A percentile compares a stretch with the other conserved stretches of the same genome.
phyloP scores from a whole-genome alignment of 2,329 filamentous ascomycete species.

The Colletotrichum costaricense region DNA sequence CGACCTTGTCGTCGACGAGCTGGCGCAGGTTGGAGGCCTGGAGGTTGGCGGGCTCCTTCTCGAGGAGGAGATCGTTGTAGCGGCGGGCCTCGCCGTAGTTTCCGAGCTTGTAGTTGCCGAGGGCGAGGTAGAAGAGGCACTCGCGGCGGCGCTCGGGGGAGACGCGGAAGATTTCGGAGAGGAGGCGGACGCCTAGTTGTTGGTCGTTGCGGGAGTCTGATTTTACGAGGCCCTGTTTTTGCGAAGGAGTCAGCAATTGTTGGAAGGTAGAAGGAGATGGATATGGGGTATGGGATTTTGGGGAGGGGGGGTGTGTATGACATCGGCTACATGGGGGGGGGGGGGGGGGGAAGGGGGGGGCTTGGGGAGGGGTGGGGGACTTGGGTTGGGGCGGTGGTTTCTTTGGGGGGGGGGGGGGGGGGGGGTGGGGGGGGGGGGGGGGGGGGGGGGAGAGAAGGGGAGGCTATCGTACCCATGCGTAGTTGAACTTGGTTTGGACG shows the following conservation, averaged over 20 bases:
- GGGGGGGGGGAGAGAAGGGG: neutral
- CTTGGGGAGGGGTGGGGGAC: too few relatives aligned
- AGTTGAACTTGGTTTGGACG: conserved; percentile 99
- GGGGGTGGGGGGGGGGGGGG: neutral
- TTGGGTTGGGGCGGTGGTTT: too few relatives aligned
- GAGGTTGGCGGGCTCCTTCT: conserved; percentile 90
- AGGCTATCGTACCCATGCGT: conserved; percentile 83
- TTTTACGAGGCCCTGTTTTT: conserved; percentile 87
- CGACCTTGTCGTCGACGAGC: conserved; percentile 95
- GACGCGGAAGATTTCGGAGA: conserved; percentile 96
- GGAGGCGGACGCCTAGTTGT: conserved; percentile 91
- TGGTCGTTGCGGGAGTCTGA: conserved; percentile 86
- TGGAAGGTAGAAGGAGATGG: too few relatives aligned
- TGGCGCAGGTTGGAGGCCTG: conserved; percentile 88
- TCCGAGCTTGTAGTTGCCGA: conserved; percentile 98
- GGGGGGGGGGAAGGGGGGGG: too few relatives aligned
- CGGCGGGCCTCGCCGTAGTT: conserved; percentile 95
- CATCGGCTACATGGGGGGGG: neutral
- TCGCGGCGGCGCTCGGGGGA: conserved; percentile 93
- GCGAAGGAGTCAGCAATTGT: neutral
- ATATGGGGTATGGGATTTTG: too few relatives aligned
- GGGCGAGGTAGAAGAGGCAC: conserved; percentile 97
- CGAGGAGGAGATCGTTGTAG: conserved; percentile 93
- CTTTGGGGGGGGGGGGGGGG: neutral
- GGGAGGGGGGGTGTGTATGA: neutral